A percentile compares a stretch with the other conserved stretches of the same genome.
Evolutionary conservation across 179 eudicot genomes (phyloP).

Genomic region (Spinacia oleracea): DNA sequence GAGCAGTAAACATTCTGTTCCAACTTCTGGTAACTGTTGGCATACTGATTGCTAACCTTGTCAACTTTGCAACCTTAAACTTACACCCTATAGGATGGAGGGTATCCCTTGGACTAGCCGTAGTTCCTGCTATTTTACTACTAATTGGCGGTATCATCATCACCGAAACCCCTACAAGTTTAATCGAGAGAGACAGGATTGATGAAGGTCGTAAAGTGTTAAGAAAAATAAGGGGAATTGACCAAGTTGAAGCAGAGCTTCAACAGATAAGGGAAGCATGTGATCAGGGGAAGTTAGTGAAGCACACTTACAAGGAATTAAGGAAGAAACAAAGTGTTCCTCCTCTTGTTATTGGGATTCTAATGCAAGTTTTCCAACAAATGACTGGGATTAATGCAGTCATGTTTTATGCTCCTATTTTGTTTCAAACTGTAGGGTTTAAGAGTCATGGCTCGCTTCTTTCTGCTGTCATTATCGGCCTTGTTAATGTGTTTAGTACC

Average conservation of each 20-base stretch:
- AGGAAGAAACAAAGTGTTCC: slow-evolving; percentile 41
- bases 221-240: slow-evolving; percentile 44
- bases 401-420: slow-evolving; percentile 60
- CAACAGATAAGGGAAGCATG: slow-evolving; percentile 38
- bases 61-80: slow-evolving; percentile 28
- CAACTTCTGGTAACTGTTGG: slow-evolving; percentile 66
- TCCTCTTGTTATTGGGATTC: slow-evolving; percentile 38
- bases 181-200: slow-evolving; percentile 35
- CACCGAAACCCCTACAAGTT: slow-evolving; percentile 55
- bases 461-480: slow-evolving; percentile 53
- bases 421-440: slow-evolving; percentile 64
- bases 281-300: slow-evolving; percentile 37
- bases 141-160: slow-evolving; percentile 46
- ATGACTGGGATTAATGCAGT: slow-evolving; percentile 65
- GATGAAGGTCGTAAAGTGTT: slow-evolving; percentile 35
- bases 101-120: slow-evolving; percentile 46
- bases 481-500: slow-evolving; percentile 43
- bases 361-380: slow-evolving; percentile 57
- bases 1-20: slow-evolving; percentile 67
- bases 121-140: slow-evolving; percentile 42
- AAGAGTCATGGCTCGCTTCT: slow-evolving; percentile 43
- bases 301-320: slow-evolving; percentile 46
- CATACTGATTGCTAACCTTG: slow-evolving; percentile 32
- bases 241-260: slow-evolving; percentile 46
- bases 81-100: slow-evolving; percentile 32